Evolutionary conservation across 2,329 filamentous ascomycete genomes (phyloP).

Genomic region (Zarea fungicola): DNA sequence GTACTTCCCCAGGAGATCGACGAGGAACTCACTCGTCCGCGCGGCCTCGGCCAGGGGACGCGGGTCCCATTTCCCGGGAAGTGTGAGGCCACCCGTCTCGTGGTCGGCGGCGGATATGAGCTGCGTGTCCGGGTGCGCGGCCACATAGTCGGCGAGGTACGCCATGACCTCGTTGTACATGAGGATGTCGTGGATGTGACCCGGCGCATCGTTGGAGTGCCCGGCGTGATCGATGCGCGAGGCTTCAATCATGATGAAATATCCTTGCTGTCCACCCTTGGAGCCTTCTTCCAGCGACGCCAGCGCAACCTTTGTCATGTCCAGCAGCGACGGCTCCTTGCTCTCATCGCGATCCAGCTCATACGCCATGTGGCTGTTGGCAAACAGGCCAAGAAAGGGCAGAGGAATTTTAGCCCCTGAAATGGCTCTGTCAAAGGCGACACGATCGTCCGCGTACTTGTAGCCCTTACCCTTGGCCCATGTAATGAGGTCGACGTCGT

Average conservation of each 20-base stretch:
- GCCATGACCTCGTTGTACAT: conserved; percentile 23
- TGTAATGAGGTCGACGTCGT: conserved; percentile 19
- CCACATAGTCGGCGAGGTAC: conserved; percentile 19
- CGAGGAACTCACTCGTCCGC: conserved; percentile 17
- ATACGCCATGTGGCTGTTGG: conserved; percentile 18
- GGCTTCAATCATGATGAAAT: conserved; percentile 23
- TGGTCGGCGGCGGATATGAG: conserved; percentile 22
- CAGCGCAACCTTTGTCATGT: conserved; percentile 18
- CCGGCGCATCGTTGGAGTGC: conserved; percentile 20
- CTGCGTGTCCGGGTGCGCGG: conserved; percentile 20
- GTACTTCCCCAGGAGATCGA: conserved; percentile 11
- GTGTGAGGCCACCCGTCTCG: conserved; percentile 22
- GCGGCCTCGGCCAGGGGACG: conserved; percentile 15
- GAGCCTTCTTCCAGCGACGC: conserved; percentile 17
- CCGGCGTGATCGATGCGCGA: conserved; percentile 22
- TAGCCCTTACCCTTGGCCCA: conserved; percentile 19
- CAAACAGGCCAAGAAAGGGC: conserved; percentile 20
- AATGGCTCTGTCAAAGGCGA: conserved; percentile 13
- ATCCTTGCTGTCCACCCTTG: conserved; percentile 15
- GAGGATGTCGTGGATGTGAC: conserved; percentile 21
- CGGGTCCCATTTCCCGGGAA: conserved; percentile 18
- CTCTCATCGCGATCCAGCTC: conserved; percentile 20
- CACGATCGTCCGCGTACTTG: conserved; percentile 17
- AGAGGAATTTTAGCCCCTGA: conserved; percentile 16
- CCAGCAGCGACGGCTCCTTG: conserved; percentile 19